These are phyloP conservation scores for Kuraishia cidri DNA, from an alignment of 805 yeast species.

Conservation along the genomic window DNA sequence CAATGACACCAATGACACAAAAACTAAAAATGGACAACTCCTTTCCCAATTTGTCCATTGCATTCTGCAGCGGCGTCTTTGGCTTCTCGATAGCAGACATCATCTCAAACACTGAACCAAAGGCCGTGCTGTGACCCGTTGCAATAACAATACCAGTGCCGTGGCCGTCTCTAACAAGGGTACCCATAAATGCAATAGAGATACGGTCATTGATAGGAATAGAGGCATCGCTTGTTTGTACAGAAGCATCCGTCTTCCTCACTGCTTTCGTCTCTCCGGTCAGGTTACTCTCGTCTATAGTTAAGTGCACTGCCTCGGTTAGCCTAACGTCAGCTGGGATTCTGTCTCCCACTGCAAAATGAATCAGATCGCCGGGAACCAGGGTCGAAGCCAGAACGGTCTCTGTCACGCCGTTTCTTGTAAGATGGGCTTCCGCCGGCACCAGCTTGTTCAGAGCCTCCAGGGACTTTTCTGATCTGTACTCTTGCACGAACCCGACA, in stretches of 20 bases:
- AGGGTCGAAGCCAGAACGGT: constrained; percentile 79
- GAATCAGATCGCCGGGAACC: constrained; percentile 95
- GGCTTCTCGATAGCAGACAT: constrained; percentile 95
- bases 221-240: constrained; percentile 23
- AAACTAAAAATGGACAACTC: constrained; percentile 82
- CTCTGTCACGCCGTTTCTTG: constrained; percentile 71
- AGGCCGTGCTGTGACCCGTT: constrained; percentile 83
- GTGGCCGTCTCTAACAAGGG: constrained; percentile 91
- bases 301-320: constrained; percentile 66
- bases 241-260: constrained; percentile 44
- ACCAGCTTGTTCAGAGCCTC: constrained; percentile 90
- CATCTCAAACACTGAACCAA: constrained; percentile 93
- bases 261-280: constrained; percentile 96
- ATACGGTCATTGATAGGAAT: constrained; percentile 61
- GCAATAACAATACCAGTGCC: constrained; percentile 92
- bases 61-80: constrained; percentile 89
- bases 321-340: constrained; percentile 94
- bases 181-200: constrained; percentile 93
- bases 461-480: constrained; percentile 87
- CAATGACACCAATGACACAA: constrained; percentile 83
- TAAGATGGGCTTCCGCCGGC: constrained; percentile 93
- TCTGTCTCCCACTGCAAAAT: constrained; percentile 86
- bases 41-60: constrained; percentile 94
- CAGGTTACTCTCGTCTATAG: constrained; percentile 87
- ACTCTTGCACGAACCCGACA: constrained; percentile 97